Percentiles rank a stretch among this genome's conserved stretches.
phyloP scores from a whole-genome alignment of 805 yeast genomes.

The Wickerhamiella cacticola region DNA sequence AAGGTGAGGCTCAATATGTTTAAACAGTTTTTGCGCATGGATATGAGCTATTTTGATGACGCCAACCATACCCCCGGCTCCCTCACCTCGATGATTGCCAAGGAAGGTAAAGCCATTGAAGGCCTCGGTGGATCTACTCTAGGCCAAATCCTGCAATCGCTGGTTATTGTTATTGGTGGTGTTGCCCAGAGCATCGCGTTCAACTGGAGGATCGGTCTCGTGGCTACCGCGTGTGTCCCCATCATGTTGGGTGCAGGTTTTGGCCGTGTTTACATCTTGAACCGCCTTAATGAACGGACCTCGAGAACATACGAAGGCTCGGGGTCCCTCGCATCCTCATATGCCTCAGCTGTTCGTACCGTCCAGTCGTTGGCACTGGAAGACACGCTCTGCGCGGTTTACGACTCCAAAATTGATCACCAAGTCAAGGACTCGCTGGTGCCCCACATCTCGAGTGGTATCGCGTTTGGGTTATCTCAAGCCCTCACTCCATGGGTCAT shows the following conservation, averaged over 20 bases:
- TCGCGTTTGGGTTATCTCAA: constrained; percentile 31
- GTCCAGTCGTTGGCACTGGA: constrained; percentile 34
- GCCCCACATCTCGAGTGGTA: constrained; percentile 27
- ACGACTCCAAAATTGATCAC: constrained; percentile 23
- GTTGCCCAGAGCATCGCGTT: constrained; percentile 31
- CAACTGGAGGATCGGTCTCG: constrained; percentile 33
- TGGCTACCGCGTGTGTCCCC: constrained; percentile 31
- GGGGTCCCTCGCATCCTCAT: constrained; percentile 34
- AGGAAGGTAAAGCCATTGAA: constrained; percentile 32
- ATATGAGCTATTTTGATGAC: constrained; percentile 30
- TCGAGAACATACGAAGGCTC: constrained; percentile 31
- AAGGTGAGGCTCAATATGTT: constrained; percentile 27
- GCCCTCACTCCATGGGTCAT: constrained; percentile 32
- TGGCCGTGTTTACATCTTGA: constrained; percentile 29
- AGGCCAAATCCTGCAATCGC: constrained; percentile 30
- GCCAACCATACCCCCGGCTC: constrained; percentile 31
- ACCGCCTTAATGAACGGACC: constrained; percentile 29
- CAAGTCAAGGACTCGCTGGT: constrained; percentile 27
- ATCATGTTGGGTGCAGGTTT: constrained; percentile 32
- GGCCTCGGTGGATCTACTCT: constrained; percentile 34
- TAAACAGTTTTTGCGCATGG: constrained; percentile 30
- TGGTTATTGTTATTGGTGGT: constrained; percentile 32
- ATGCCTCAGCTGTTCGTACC: constrained; percentile 32
- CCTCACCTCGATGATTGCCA: constrained; percentile 30
- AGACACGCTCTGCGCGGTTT: constrained; percentile 28